Conservation (phyloP, 2,329 filamentous ascomycete genomes). For the Coniella vitis region DNA sequence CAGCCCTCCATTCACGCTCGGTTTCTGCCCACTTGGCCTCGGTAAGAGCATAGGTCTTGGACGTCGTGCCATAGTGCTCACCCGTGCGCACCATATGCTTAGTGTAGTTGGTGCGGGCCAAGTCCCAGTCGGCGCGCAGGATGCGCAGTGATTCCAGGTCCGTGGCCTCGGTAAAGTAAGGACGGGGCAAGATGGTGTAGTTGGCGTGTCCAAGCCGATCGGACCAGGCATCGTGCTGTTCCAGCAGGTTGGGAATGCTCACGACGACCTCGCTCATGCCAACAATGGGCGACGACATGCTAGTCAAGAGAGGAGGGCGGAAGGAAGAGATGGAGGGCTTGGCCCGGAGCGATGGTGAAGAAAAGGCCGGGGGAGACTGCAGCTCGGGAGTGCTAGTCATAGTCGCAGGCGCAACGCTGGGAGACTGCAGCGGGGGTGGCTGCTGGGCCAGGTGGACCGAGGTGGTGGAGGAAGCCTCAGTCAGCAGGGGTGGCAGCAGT, state of each 20-base stretch:
- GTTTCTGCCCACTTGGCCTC: slow-evolving; percentile 84
- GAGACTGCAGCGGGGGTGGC: slow-evolving; percentile 80
- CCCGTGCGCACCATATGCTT: slow-evolving; percentile 82
- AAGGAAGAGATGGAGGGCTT: slow-evolving; percentile 76
- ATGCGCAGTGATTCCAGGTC: slow-evolving; percentile 52
- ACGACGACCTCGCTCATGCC: slow-evolving; percentile 33
- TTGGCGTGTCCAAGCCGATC: slow-evolving; percentile 85
- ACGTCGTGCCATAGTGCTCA: slow-evolving; percentile 86
- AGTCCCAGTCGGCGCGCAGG: slow-evolving; percentile 74
- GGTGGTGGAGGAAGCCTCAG: slow-evolving; percentile 41
- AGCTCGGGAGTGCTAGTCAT: slow-evolving; percentile 30
- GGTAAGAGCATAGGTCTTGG: slow-evolving; percentile 79
- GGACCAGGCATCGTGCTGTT: slow-evolving; percentile 75
- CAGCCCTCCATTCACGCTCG: slow-evolving; percentile 65
- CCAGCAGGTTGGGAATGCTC: slow-evolving; percentile 57
- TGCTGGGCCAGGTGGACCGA: slow-evolving; percentile 45
- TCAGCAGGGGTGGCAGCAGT: slow-evolving; percentile 74
- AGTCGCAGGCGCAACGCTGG: slow-evolving; percentile 57
- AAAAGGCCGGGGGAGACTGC: slow-evolving; percentile 31
- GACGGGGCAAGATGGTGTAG: slow-evolving; percentile 78
- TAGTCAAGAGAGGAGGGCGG: slow-evolving; percentile 53
- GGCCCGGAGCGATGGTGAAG: slow-evolving; percentile 69
- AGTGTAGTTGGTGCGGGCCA: slow-evolving; percentile 77
- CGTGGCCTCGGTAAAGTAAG: slow-evolving; percentile 62
- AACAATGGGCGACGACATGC: slow-evolving; percentile 54